Evolutionary conservation across 108 stramenopile genomes (phyloP).

Genomic region (Aureococcus anophagefferens): DNA sequence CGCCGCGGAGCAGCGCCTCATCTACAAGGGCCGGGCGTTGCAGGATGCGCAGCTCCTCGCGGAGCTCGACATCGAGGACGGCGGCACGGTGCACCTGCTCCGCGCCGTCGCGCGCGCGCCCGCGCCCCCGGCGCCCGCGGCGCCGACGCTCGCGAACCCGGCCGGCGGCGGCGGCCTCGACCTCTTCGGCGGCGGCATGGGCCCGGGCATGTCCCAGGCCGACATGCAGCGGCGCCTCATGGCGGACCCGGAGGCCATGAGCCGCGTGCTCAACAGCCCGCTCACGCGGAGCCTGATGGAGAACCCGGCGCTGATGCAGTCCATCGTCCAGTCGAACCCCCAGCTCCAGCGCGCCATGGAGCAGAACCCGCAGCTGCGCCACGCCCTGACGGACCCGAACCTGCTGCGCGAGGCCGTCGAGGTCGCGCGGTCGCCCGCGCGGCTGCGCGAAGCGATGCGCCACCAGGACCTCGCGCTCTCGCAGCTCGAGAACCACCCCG

Average conservation of each 20-base stretch:
- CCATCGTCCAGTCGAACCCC: conserved; percentile 76
- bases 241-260: conserved; percentile 54
- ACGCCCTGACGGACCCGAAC: conserved; percentile 74
- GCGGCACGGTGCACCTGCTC: conserved; percentile 5
- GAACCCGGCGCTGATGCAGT: conserved; percentile 76
- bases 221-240: conserved; percentile 28
- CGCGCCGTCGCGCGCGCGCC: not conserved
- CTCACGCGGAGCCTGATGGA: conserved; percentile 69
- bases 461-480: conserved; percentile 87
- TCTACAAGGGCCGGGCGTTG: conserved; percentile 86
- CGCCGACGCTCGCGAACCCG: not conserved
- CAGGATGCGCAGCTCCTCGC: conserved; percentile 46
- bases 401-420: conserved; percentile 74
- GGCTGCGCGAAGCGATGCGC: conserved; percentile 71
- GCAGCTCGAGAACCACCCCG: conserved; percentile 85
- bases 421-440: conserved; percentile 82
- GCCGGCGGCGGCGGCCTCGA: not conserved
- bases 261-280: conserved; percentile 63
- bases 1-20: conserved; percentile 66
- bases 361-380: conserved; percentile 32
- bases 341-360: conserved; percentile 20
- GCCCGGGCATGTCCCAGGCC: conserved; percentile 10
- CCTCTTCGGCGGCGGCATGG: too few relatives aligned
- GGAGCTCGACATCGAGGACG: not conserved
- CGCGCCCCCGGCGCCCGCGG: too few relatives aligned